Base-by-base conservation (phyloP, 2,329 filamentous ascomycete species). In the Botrytis galanthina region DNA sequence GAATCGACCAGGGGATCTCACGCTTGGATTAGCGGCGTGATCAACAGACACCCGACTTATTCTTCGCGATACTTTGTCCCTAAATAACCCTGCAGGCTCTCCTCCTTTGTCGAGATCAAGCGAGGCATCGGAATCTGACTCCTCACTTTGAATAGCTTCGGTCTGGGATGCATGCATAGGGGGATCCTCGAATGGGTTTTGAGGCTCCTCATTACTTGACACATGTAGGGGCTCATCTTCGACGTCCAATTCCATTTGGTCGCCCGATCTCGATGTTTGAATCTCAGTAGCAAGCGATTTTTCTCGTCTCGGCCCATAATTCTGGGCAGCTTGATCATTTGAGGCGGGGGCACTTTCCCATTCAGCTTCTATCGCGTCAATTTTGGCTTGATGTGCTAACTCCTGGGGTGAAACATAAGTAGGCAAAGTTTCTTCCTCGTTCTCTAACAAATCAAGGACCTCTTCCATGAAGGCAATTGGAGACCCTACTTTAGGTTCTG, bases 71-170 rank as follows among this genome's bases (percentile, higher is more conserved):
- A 16, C 0, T 18, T 18, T 5, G 5, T 54, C 8, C 2, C 14
- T 16, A 2, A 1, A 7, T 3, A 29, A 0, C 3, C 5, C 0
- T 5, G 5, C 2, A 8, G 14, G 26, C 26, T n/a, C 1, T 54
- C 51, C 51, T 3, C n/a, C 51, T n/a, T 3, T 4, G 26, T 54
- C 3, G 51, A 54, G 51, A 29, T 54, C 48, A 18, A 44, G 42
- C 16, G 42, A 44, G 16, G 42, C 42, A 29, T 54, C n/a, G 3
- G 26, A 8, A 16, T 54, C 51, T 7, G 51, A 54, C n/a, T 29
- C n/a, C 3, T 29, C 10, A 18, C n/a, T 29, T 18, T 18, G 51
- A 54, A 54, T 3, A 29, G 6, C 5, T 54, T 29, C 12, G n/a
- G 5, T 18, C n/a, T 8, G 14, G 6, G 51, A 18, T 54, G 4